Evolutionary conservation across 345 rosid species (phyloP).

Genomic region (Arabis hirsuta): DNA sequence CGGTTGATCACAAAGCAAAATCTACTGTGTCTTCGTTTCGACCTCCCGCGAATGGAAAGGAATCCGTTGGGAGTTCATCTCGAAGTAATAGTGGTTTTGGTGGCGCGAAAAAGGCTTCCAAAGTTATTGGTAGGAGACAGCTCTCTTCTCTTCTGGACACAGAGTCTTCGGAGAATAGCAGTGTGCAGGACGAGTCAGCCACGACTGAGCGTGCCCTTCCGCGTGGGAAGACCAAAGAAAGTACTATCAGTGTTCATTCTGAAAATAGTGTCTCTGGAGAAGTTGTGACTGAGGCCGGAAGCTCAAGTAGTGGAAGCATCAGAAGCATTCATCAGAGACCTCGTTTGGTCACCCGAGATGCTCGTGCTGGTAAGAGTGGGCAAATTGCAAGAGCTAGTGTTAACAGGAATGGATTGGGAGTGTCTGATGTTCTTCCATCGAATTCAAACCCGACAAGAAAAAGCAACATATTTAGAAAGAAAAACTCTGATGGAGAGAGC

Average conservation of each 20-base stretch:
- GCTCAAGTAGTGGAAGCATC: constrained; percentile 49
- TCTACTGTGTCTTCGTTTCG: constrained; percentile 39
- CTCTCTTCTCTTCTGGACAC: constrained; percentile 57
- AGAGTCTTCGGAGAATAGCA: constrained; percentile 76
- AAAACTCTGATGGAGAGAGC: constrained; percentile 65
- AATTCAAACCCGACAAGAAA: constrained; percentile 52
- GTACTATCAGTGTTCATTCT: constrained; percentile 12
- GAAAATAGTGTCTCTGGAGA: constrained; percentile 24
- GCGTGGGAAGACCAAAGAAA: constrained; percentile 56
- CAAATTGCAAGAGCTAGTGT: constrained; percentile 45
- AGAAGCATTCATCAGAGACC: constrained; percentile 50
- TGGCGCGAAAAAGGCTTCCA: constrained; percentile 43
- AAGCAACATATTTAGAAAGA: constrained; percentile 54
- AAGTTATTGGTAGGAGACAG: constrained; percentile 42
- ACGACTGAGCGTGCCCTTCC: constrained; percentile 32
- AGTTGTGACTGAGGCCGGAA: constrained; percentile 39
- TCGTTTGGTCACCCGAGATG: constrained; percentile 43
- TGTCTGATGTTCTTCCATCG: constrained; percentile 53
- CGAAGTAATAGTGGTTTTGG: constrained; percentile 23
- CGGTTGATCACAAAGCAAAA: constrained; percentile 56
- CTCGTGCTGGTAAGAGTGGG: constrained; percentile 39
- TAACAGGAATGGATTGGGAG: constrained; percentile 52
- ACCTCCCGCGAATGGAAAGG: constrained; percentile 52
- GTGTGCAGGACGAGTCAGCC: constrained; percentile 55
- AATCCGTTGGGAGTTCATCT: constrained; percentile 71